Base-by-base conservation (phyloP, 768 basidiomycete genomes). In the Suillus cothurnatus region DNA sequence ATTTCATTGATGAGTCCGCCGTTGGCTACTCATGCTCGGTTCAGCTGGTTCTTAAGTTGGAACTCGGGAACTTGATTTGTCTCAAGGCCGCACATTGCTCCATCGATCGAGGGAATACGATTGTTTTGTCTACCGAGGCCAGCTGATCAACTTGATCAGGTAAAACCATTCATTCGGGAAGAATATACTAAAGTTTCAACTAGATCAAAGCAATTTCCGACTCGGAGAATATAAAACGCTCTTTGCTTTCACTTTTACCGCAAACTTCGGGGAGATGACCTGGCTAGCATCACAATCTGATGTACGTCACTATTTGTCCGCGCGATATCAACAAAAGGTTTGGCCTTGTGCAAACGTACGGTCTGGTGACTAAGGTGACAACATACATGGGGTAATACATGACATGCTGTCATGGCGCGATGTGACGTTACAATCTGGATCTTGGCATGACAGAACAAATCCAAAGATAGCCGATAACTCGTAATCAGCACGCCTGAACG, bases 401-500 rank as follows among this genome's bases (percentile, higher is more conserved):
- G 36, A 57, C 56, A 57, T 38, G 38, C 36, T 57, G 56, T 38
- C 36, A 38, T 38, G 26, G 23, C 28, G 57, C 32, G 56, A 57
- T 56, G 34, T 57, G 56, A 57, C 56, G 56, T 57, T 57, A 23
- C 23, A 57, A 36, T 58, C 38, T 19, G 38, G 28, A 36, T 38
- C 36, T 55, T 56, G 32, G 12, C n/a, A 34, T 34, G 55, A 32
- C 19, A 32, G n/a, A 26, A 28, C 8, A 31, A 53, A 31, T 53
- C 52, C 52, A 58, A 39, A 39, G 38, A 39, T 58, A 58, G 38
- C 57, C 56, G 34, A 38, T 57, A 57, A 57, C 23, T 38, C 36
- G 56, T 57, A 57, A 36, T 36, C 34, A 36, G 34, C 34, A 53
- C 52, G 17, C 28, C 17, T 31, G 50, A 52, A 31, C 14, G 17